A percentile compares a stretch with the other conserved stretches of the same genome.
phyloP scores from a whole-genome alignment of 495 filamentous ascomycete species.

The Penicillium soppii region DNA sequence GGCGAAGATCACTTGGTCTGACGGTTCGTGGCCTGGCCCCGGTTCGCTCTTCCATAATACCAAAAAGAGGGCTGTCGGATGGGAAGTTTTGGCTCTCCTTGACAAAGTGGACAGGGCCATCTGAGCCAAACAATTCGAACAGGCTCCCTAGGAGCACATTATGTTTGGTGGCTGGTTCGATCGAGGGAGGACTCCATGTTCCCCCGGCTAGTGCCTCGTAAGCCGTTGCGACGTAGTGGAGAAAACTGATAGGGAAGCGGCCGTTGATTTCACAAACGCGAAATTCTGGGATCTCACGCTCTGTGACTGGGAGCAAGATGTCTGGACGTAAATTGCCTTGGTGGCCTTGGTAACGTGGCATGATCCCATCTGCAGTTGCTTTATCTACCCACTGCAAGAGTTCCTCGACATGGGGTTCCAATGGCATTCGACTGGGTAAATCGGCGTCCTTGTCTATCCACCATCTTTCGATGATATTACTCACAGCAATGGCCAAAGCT shows the following conservation, averaged over 20 bases:
- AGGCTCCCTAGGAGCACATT: background rate
- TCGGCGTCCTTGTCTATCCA: constrained; percentile 30
- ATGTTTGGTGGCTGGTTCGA: background rate
- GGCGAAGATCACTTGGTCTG: background rate
- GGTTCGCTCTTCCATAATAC: background rate
- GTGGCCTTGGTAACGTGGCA: constrained; percentile 6
- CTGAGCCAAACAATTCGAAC: background rate
- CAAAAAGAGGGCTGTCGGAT: background rate
- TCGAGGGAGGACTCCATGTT: background rate
- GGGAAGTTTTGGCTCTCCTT: background rate
- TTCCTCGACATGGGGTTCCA: constrained; percentile 28
- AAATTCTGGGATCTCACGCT: constrained; percentile 4
- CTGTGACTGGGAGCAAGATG: constrained; percentile 23
- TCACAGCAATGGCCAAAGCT: constrained; percentile 27
- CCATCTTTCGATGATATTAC: constrained; percentile 39
- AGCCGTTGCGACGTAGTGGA: background rate
- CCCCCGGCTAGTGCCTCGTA: background rate
- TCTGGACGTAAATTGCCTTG: constrained; percentile 35
- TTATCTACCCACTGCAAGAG: constrained; percentile 16
- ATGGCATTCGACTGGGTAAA: constrained; percentile 34
- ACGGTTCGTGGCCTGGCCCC: background rate
- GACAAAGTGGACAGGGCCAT: background rate
- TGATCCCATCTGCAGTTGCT: background rate
- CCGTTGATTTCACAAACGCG: constrained; percentile 43
- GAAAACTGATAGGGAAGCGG: constrained; percentile 19